Evolutionary conservation across 805 yeast species (phyloP).

Genomic region (Scheffersomyces ergatensis): DNA sequence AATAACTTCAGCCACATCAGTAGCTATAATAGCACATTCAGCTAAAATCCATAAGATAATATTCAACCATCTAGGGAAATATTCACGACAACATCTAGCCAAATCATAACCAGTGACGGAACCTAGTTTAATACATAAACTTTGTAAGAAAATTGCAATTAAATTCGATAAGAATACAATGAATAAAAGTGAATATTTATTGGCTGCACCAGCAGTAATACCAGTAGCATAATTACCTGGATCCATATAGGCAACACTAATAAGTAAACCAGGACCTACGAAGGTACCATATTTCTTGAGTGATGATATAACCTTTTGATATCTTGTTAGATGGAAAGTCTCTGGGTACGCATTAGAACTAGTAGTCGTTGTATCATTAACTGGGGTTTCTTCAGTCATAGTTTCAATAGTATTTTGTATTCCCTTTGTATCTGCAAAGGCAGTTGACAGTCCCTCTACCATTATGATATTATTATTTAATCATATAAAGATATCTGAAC

Average conservation of each 20-base stretch:
- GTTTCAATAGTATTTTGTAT: too few species aligned
- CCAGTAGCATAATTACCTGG: slow-evolving; percentile 54
- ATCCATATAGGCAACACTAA: slow-evolving; percentile 51
- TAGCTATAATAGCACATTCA: slow-evolving; percentile 49
- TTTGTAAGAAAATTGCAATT: slow-evolving; percentile 46
- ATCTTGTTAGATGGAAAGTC: too few species aligned
- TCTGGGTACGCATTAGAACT: too few species aligned
- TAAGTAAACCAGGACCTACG: slow-evolving; percentile 49
- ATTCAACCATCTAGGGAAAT: slow-evolving; percentile 40
- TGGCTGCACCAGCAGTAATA: slow-evolving; percentile 46
- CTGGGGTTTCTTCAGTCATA: too few species aligned
- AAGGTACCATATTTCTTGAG: slow-evolving; percentile 33
- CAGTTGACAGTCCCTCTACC: too few species aligned
- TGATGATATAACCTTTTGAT: not conserved
- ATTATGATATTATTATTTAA: too few species aligned
- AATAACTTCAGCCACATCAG: slow-evolving; percentile 54
- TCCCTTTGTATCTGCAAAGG: too few species aligned
- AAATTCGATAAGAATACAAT: slow-evolving; percentile 41
- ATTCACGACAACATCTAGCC: slow-evolving; percentile 41
- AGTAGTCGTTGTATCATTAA: too few species aligned
- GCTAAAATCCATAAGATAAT: slow-evolving; percentile 38
- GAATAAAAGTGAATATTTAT: slow-evolving; percentile 40
- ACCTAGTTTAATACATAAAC: slow-evolving; percentile 44
- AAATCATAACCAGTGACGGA: slow-evolving; percentile 49
- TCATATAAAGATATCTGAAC: too few species aligned